Evolutionary conservation across 2,329 filamentous ascomycete genomes (phyloP).

Genomic region (Neospermospora avenae): DNA sequence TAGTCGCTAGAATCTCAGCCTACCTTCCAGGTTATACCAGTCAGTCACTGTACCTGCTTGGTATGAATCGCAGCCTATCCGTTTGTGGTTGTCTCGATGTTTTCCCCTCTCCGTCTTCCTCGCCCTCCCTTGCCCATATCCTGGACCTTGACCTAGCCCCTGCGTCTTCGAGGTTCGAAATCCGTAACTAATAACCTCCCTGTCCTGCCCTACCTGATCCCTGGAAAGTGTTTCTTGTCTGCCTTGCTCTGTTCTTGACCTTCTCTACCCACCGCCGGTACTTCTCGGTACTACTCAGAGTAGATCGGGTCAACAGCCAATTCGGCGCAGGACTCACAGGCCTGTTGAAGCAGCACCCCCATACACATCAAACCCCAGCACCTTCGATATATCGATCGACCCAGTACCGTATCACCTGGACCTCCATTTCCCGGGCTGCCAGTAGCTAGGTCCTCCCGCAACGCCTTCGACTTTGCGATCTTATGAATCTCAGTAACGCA

Average conservation of each 20-base stretch:
- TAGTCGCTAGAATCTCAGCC: too few species aligned
- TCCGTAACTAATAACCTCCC: background rate
- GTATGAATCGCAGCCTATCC: too few species aligned
- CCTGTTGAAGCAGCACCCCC: background rate
- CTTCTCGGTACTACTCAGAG: background rate
- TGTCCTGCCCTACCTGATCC: background rate
- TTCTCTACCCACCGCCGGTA: constrained; percentile 1
- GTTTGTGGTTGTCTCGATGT: too few species aligned
- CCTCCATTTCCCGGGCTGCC: constrained; percentile 7
- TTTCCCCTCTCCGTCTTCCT: background rate
- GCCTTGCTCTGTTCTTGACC: background rate
- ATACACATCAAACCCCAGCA: constrained; percentile 2
- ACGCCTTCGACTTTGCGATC: constrained; percentile 9
- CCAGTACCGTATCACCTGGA: background rate
- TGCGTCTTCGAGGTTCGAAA: background rate
- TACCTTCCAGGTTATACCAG: too few species aligned
- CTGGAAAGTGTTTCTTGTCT: background rate
- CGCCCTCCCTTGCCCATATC: background rate
- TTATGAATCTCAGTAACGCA: background rate
- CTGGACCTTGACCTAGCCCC: background rate
- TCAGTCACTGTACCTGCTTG: too few species aligned
- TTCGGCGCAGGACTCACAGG: background rate
- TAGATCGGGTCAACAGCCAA: background rate
- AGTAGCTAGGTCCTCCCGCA: constrained; percentile 5
- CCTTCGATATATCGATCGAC: constrained; percentile 6